Base-by-base conservation (phyloP, 2,329 filamentous ascomycete genomes). In the Colletotrichum sp. region DNA sequence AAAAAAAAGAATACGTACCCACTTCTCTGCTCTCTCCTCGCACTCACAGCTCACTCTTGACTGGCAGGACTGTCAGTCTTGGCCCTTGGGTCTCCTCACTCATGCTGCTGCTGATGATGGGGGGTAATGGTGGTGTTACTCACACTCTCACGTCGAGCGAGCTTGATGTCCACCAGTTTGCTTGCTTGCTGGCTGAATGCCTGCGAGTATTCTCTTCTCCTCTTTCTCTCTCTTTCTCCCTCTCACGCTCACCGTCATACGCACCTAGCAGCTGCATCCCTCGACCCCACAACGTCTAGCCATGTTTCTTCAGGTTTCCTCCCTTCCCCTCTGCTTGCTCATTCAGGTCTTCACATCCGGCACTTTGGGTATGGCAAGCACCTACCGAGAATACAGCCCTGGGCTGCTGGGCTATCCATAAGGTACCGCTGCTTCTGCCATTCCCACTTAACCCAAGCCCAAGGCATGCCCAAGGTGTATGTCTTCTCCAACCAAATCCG, bases 341-440 rank as follows among this genome's bases (percentile, higher is more conserved):
- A 24, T 71, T 39, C 43, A 28, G 26, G 28, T 52, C 32, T 69
- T 60, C 55, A 30, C 39, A 43, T 43, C 39, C 39, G 39, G 39
- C 39, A 43, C 39, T 43, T 43, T 43, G 39, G 39, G 9, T 43
- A 43, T 43, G 18, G 39, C 39, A 43, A n/a, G 39, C 39, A 43
- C 39, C 39, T 43, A 43, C 18, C 39, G 18, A 43, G 8, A 43
- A 43, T n/a, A 43, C 18, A 43, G 39, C 39, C 39, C 39, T 43
- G 39, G 39, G 39, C 39, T 43, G 39, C 39, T n/a, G 39, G 39
- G 39, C 36, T 61, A 36, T 32, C 48, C 18, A 24, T 72, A 28
- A 72, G 69, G 73, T 75, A 68, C 48, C 63, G 52, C 72, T 68
- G 72, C 72, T 57, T 75, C 69, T 18, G 5, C 32, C n/a, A 55